Evolutionary conservation across 805 yeast species (phyloP), one percentile per base, ranked within the genome.

Genomic region (Lipomyces yamanashiensis): DNA sequence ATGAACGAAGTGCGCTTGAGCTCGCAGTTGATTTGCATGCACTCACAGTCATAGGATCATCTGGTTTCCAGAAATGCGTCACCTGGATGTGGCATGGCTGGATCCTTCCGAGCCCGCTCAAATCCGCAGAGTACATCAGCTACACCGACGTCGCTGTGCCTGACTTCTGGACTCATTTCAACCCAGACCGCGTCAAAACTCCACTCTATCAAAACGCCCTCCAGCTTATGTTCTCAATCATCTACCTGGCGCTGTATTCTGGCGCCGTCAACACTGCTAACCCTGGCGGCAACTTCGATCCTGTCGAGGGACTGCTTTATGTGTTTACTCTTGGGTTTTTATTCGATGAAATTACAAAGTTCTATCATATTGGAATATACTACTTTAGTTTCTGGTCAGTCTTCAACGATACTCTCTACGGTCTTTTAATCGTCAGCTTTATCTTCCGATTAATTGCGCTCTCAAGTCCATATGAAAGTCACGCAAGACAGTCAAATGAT

Each of bases 41-140:
- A 10, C 86, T 92, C 8, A 81, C 82, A 23, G 87, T 90, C 17
- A 89, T 92, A 70, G 87, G 91, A 1, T 85, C 96, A 0, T 78
- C 87, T 8, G 97, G 96, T 0, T 91, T 85, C 74, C 96, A 91
- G 75, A 78, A 96, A 59, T 90, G 96, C 77, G 82, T 90, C 71
- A 85, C 87, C 69, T 91, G 96, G 96, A 75, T 91, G 54, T 91
- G 97, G 97, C 79, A 92, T 61, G 97, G 97, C 36, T 90, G 96
- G 96, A 89, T 91, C 66, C 81, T 89, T 56, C 96, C 90, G 75
- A 83, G 88, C 23, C 84, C 86, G 12, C 75, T 74, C 13, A 90
- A 90, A 72, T 90, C 95, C 6, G 81, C 83, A 28, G 85, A 86
- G 15, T 91, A 88, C 70, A 86, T 84, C 33, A 72, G 87, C 61